phyloP scores from a whole-genome alignment of 768 basidiomycete species.

The Tricholoma hemisulphureum region DNA sequence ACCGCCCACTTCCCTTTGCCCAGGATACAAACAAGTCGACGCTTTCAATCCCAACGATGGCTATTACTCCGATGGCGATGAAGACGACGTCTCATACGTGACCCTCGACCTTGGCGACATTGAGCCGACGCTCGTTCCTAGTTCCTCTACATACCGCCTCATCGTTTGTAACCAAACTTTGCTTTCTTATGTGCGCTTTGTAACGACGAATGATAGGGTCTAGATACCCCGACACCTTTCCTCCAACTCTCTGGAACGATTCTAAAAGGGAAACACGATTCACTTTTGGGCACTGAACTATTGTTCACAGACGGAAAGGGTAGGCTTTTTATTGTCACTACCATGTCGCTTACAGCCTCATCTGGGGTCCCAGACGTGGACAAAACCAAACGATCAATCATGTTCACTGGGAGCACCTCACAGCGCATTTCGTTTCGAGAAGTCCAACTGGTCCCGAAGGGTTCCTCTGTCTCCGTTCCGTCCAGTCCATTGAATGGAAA shows the following conservation, averaged over 20 bases:
- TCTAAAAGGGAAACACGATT: slow-evolving; percentile 66
- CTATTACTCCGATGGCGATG: slow-evolving; percentile 41
- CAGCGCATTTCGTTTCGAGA: slow-evolving; percentile 74
- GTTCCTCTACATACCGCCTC: slow-evolving; percentile 65
- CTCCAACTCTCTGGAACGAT: slow-evolving; percentile 76
- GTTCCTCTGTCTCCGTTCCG: neutral
- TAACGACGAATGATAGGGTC: slow-evolving; percentile 44
- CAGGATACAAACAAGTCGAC: slow-evolving; percentile 67
- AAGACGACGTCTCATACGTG: slow-evolving; percentile 63
- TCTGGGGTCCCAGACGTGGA: slow-evolving; percentile 41
- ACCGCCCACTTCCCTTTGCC: slow-evolving; percentile 37
- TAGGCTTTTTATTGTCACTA: slow-evolving; percentile 17
- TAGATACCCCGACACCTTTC: slow-evolving; percentile 76
- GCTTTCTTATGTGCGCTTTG: neutral
- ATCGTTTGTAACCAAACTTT: slow-evolving; percentile 51
- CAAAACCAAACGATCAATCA: slow-evolving; percentile 48
- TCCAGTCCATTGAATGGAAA: neutral
- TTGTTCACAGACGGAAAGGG: slow-evolving; percentile 72
- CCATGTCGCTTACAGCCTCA: neutral
- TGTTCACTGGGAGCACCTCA: slow-evolving; percentile 59
- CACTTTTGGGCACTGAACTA: slow-evolving; percentile 72
- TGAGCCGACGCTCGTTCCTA: slow-evolving; percentile 75
- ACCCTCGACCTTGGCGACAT: slow-evolving; percentile 72
- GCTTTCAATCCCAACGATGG: slow-evolving; percentile 66
- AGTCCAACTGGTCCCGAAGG: slow-evolving; percentile 54